A percentile compares a stretch with the other conserved stretches of the same genome.
Evolutionary conservation across 2,329 filamentous ascomycete genomes (phyloP).

Genomic region (Sarocladium strictum): DNA sequence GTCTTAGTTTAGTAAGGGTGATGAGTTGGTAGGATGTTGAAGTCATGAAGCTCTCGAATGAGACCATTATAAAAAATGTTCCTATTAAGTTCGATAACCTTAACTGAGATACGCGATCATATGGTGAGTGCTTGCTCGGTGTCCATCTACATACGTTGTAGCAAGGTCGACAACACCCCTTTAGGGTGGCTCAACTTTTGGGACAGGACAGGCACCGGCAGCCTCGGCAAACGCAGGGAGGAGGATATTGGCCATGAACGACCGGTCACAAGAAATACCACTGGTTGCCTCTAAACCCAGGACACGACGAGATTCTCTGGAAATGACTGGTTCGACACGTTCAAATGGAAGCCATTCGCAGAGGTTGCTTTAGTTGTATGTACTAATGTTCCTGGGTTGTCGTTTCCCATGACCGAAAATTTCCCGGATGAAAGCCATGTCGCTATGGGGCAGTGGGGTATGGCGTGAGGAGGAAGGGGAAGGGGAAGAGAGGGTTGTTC

Average conservation of each 20-base stretch:
- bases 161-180: not conserved
- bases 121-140: no score
- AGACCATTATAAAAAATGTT: no score
- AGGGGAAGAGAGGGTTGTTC: not conserved
- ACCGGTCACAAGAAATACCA: not conserved
- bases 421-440: constrained; percentile 7
- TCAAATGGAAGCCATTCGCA: constrained; percentile 1
- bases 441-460: not conserved
- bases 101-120: no score
- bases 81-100: no score
- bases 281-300: not conserved
- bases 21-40: not conserved
- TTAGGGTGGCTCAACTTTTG: not conserved
- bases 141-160: no score
- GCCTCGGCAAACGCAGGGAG: not conserved
- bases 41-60: not conserved
- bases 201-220: not conserved
- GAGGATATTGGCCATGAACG: not conserved
- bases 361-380: not conserved
- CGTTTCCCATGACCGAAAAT: constrained; percentile 11
- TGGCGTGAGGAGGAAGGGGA: not conserved
- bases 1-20: not conserved
- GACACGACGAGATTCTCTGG: not conserved
- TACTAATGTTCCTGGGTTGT: not conserved
- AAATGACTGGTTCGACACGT: no score